Evolutionary conservation across 768 basidiomycete species (phyloP).

Genomic region (Suillus bovinus): DNA sequence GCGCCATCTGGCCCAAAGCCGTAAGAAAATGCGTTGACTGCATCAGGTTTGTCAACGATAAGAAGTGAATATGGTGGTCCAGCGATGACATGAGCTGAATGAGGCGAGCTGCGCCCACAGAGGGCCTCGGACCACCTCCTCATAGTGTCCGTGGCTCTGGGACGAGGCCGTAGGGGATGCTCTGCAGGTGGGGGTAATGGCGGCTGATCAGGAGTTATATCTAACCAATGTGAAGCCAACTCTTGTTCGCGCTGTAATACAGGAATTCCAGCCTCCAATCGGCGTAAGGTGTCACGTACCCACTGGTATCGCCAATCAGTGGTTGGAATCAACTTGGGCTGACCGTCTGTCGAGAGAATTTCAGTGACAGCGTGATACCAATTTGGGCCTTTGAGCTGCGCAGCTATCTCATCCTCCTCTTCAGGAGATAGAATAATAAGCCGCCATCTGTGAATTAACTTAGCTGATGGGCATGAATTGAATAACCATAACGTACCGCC

Average conservation of each 20-base stretch:
- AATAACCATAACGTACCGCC: conserved; percentile 53
- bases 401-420: conserved; percentile 89
- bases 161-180: conserved; percentile 81
- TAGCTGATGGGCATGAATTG: background rate
- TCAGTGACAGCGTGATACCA: conserved; percentile 86
- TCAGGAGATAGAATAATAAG: conserved; percentile 88
- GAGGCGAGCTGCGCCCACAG: conserved; percentile 42
- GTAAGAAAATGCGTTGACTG: conserved; percentile 91
- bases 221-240: conserved; percentile 56
- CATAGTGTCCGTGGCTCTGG: conserved; percentile 72
- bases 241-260: conserved; percentile 60
- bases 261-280: conserved; percentile 75
- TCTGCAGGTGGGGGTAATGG: conserved; percentile 81
- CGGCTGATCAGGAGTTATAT: conserved; percentile 46
- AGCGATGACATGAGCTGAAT: conserved; percentile 56
- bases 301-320: conserved; percentile 90
- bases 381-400: conserved; percentile 76
- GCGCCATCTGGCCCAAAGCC: conserved; percentile 92
- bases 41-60: conserved; percentile 82
- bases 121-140: conserved; percentile 54
- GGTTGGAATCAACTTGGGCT: conserved; percentile 62
- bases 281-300: conserved; percentile 78
- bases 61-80: conserved; percentile 91
- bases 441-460: conserved; percentile 61
- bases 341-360: conserved; percentile 67